Evolutionary conservation across 1,284 basidiomycete genomes (phyloP).

Genomic region (Rhizopogon parksii): DNA sequence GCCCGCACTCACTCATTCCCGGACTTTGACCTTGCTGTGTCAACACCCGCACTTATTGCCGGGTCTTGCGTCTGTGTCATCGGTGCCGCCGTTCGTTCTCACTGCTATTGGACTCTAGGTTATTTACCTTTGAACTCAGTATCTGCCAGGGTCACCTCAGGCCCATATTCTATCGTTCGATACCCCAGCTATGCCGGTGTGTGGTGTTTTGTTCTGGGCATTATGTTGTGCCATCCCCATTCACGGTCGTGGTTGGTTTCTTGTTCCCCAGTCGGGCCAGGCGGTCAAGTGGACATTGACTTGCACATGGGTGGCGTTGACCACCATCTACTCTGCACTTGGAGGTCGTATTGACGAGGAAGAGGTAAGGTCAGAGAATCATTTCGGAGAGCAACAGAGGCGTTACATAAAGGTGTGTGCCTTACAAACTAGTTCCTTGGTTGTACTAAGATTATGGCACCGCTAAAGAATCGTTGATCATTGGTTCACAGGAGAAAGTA

Average conservation of each 20-base stretch:
- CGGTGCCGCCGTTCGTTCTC: neutral
- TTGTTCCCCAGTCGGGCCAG: neutral
- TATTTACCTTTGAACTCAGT: slow-evolving; percentile 7
- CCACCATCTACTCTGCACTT: neutral
- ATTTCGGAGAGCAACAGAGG: neutral
- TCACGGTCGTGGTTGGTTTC: neutral
- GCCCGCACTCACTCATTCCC: neutral
- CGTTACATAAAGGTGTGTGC: neutral
- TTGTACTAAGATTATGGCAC: neutral
- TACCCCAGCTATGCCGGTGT: slow-evolving; percentile 10
- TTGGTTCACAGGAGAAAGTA: too few species aligned
- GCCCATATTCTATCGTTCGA: slow-evolving; percentile 11
- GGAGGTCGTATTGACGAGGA: neutral
- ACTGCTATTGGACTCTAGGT: slow-evolving; percentile 6
- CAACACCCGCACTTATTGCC: neutral
- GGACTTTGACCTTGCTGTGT: neutral
- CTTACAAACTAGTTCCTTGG: neutral
- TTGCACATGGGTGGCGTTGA: neutral
- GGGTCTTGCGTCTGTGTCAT: neutral
- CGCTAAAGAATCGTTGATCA: neutral
- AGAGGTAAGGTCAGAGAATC: neutral
- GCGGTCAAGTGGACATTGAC: neutral
- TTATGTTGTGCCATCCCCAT: neutral
- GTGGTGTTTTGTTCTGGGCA: neutral
- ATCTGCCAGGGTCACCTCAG: slow-evolving; percentile 8